Evolutionary conservation across 176 grass and related monocot species (phyloP).

Genomic region (Alopecurus myosuroides): DNA sequence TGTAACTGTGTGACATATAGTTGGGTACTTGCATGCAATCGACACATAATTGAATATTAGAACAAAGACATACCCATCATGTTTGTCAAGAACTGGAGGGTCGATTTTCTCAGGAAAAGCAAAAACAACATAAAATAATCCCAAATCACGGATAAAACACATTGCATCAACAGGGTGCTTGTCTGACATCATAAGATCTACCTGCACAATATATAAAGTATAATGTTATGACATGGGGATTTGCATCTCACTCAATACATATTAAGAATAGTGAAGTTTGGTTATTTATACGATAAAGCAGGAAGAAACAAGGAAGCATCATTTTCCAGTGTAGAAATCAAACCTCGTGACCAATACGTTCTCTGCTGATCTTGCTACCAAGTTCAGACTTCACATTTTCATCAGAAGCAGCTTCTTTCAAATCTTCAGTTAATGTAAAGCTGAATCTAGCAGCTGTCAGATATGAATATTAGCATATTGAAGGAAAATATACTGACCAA

Average conservation of each 20-base stretch:
- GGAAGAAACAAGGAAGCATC: neutral
- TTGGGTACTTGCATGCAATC: neutral
- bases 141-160: constrained; percentile 56
- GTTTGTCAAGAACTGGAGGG: constrained; percentile 49
- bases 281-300: neutral
- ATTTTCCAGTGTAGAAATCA: constrained; percentile 6
- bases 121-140: constrained; percentile 82
- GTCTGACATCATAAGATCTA: constrained; percentile 95
- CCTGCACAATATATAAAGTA: constrained; percentile 48
- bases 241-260: constrained; percentile 4
- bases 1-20: neutral
- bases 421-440: constrained; percentile 76
- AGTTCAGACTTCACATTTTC: constrained; percentile 76
- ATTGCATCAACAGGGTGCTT: constrained; percentile 77
- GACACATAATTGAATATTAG: neutral
- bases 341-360: constrained; percentile 92
- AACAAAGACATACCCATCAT: constrained; percentile 59
- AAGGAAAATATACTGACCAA: constrained; percentile 5
- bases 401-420: constrained; percentile 83
- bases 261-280: neutral
- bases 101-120: constrained; percentile 56
- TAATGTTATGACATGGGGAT: constrained; percentile 4
- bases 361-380: constrained; percentile 88
- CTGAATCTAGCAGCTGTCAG: constrained; percentile 83
- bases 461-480: constrained; percentile 17